Percentiles rank a stretch among this genome's conserved stretches.
phyloP scores from a whole-genome alignment of 164 flowering plant species.

The Tinospora cordifolia region DNA sequence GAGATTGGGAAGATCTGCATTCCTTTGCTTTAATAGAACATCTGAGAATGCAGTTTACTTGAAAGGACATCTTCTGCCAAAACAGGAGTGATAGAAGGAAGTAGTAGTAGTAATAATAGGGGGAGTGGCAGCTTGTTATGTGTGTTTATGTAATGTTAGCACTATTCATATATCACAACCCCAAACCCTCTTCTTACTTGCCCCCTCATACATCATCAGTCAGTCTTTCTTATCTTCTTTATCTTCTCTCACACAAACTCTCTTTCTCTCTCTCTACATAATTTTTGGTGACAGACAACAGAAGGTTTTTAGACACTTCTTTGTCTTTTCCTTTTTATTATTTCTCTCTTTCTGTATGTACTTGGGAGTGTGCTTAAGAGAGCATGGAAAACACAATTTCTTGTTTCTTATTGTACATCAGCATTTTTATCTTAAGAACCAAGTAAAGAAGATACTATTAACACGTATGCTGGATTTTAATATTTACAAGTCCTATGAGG shows the following conservation, averaged over 20 bases:
- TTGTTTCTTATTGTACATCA: neutral
- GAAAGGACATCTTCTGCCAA: constrained; percentile 28
- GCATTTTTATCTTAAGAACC: constrained; percentile 1
- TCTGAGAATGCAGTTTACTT: constrained; percentile 32
- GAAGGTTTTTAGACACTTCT: too few relatives aligned
- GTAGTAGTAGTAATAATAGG: constrained; percentile 1
- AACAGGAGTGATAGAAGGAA: constrained; percentile 17
- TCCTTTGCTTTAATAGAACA: constrained; percentile 28
- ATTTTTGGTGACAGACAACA: constrained; percentile 1
- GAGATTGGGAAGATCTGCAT: constrained; percentile 22
- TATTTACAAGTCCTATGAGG: neutral
- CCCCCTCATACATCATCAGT: neutral
- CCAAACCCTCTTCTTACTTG: neutral
- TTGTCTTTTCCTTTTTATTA: neutral
- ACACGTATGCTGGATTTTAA: too few relatives aligned
- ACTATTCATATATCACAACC: neutral
- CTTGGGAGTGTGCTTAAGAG: too few relatives aligned
- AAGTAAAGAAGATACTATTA: too few relatives aligned
- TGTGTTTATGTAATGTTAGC: neutral
- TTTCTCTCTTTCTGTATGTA: constrained; percentile 4
- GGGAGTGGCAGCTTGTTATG: constrained; percentile 9
- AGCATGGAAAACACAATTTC: neutral
- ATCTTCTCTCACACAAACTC: neutral
- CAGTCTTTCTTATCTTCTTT: neutral
- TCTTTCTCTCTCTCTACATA: neutral